Percentiles rank a stretch among this genome's conserved stretches.
Evolutionary conservation across 2,329 filamentous ascomycete species (phyloP).

Genomic region (Penicillium sp.): DNA sequence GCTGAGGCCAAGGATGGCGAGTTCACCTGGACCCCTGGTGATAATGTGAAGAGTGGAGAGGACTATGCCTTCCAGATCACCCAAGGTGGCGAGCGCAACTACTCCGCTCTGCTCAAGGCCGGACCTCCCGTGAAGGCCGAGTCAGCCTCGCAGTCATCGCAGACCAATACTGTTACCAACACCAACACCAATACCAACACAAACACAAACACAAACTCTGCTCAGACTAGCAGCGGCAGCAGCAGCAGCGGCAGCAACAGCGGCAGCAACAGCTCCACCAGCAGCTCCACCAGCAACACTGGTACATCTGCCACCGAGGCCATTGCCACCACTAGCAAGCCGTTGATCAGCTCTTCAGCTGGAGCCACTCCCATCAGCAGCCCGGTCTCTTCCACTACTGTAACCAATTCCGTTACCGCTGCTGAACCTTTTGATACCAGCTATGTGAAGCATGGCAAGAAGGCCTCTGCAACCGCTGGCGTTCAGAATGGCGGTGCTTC

Average conservation of each 20-base stretch:
- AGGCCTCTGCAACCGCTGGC: slow-evolving; percentile 12
- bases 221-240: slow-evolving; percentile 10
- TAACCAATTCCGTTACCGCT: slow-evolving; percentile 11
- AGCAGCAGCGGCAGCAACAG: slow-evolving; percentile 15
- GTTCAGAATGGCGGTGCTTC: slow-evolving; percentile 24
- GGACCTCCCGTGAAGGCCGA: slow-evolving; percentile 35
- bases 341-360: slow-evolving; percentile 40
- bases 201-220: background rate
- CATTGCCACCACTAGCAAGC: slow-evolving; percentile 60
- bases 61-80: slow-evolving; percentile 63
- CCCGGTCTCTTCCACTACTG: slow-evolving; percentile 14
- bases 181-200: slow-evolving; percentile 12
- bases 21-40: slow-evolving; percentile 55
- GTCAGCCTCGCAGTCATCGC: slow-evolving; percentile 1
- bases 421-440: slow-evolving; percentile 11
- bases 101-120: slow-evolving; percentile 55
- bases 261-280: no score
- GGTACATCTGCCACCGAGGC: slow-evolving; percentile 21
- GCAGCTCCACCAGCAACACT: slow-evolving; percentile 17
- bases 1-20: slow-evolving; percentile 47
- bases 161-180: slow-evolving; percentile 4
- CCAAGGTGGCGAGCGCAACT: slow-evolving; percentile 56
- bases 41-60: slow-evolving; percentile 43
- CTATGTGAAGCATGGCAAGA: slow-evolving; percentile 14
- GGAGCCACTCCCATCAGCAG: slow-evolving; percentile 25